A percentile compares a stretch with the other conserved stretches of the same genome.
Evolutionary conservation across 2,329 filamentous ascomycete species (phyloP).

Genomic region (Chaetomium sp.): DNA sequence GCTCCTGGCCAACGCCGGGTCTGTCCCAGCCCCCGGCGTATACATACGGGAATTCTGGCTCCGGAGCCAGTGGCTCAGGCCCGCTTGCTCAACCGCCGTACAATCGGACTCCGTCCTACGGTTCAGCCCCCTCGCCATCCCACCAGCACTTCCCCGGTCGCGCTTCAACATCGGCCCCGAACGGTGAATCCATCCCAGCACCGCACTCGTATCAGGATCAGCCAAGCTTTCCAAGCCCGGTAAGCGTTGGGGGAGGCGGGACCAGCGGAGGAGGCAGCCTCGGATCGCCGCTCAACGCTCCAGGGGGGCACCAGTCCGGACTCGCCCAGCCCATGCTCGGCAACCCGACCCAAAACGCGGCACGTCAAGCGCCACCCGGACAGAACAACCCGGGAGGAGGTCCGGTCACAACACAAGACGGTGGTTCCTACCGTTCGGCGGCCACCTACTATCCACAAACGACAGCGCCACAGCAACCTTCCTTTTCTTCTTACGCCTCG

Average conservation of each 20-base stretch:
- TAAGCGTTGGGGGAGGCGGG: conserved; percentile 50
- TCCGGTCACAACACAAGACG: conserved; percentile 30
- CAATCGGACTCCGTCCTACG: conserved; percentile 37
- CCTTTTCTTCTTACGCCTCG: conserved; percentile 26
- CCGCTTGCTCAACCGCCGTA: conserved; percentile 50
- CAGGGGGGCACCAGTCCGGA: conserved; percentile 15
- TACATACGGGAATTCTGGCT: conserved; percentile 52
- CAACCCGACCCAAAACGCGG: conserved; percentile 14
- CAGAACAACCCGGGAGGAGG: conserved; percentile 28
- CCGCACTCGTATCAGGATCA: conserved; percentile 70
- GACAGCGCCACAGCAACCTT: conserved; percentile 44
- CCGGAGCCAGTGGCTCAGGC: conserved; percentile 49
- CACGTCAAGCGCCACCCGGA: conserved; percentile 25
- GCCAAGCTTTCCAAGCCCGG: conserved; percentile 63
- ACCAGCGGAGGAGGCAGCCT: conserved; percentile 40
- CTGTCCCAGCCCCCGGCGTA: conserved; percentile 43
- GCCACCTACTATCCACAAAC: conserved; percentile 39
- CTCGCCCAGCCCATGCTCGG: conserved; percentile 29
- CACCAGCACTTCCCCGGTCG: conserved; percentile 52
- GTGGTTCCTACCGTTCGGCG: conserved; percentile 19
- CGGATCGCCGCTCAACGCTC: conserved; percentile 37
- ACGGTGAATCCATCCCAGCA: conserved; percentile 59
- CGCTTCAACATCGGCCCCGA: conserved; percentile 60
- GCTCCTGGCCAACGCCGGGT: conserved; percentile 58
- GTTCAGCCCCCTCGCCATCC: conserved; percentile 38